A percentile compares a stretch with the other conserved stretches of the same genome.
Evolutionary conservation across 2,329 filamentous ascomycete genomes (phyloP).

Genomic region (Penicillium olsonii): DNA sequence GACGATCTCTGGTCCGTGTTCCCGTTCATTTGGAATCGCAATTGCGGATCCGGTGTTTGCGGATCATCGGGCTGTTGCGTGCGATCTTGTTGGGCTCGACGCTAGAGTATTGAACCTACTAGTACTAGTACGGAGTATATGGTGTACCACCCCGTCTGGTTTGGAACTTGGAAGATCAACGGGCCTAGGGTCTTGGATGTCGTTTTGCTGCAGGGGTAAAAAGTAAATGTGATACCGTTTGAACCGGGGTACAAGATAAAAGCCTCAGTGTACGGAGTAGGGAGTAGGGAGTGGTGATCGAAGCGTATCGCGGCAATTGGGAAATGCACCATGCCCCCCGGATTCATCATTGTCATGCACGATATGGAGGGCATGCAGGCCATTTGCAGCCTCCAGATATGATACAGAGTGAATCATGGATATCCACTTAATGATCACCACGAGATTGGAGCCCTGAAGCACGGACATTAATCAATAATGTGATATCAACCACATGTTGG

Average conservation of each 20-base stretch:
- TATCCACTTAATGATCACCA: neutral
- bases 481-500: neutral
- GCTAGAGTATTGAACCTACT: no score
- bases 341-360: neutral
- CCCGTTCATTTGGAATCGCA: neutral
- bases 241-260: no score
- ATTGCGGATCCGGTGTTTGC: neutral
- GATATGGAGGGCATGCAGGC: neutral
- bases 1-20: neutral
- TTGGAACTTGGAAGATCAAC: no score
- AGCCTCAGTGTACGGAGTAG: no score
- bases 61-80: no score
- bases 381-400: neutral
- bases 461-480: neutral
- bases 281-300: no score
- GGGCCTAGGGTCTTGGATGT: no score
- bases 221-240: no score
- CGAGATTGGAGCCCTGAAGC: neutral
- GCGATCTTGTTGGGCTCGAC: no score
- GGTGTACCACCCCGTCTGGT: no score
- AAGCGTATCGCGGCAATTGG: neutral
- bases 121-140: no score
- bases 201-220: no score
- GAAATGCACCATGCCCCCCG: neutral
- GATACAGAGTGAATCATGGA: neutral